These are phyloP conservation scores for Alternaria burnsii DNA, from an alignment of 2,329 filamentous ascomycete genomes.

Conservation along the genomic window DNA sequence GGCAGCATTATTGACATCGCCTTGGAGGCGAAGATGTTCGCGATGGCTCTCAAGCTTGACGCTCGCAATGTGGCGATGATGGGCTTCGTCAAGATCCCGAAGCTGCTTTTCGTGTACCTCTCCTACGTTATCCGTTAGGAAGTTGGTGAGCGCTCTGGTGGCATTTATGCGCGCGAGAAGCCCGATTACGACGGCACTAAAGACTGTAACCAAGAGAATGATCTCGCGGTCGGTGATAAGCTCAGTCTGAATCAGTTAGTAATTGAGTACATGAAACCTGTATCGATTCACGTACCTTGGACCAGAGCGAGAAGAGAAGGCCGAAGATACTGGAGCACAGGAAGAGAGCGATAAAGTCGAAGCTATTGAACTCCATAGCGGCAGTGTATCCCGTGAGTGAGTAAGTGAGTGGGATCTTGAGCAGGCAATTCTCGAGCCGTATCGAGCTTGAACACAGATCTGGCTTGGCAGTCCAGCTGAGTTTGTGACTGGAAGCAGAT, in stretches of 20 bases:
- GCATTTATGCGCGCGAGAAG: conserved; percentile 3
- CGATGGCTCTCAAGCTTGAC: conserved; percentile 16
- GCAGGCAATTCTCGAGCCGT: neutral
- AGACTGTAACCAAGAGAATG: conserved; percentile 16
- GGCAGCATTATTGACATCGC: conserved; percentile 7
- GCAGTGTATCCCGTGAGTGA: neutral
- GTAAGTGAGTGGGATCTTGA: neutral
- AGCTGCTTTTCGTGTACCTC: conserved; percentile 14
- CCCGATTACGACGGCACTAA: conserved; percentile 1
- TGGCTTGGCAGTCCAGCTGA: conserved; percentile 12
- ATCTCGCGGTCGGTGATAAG: conserved; percentile 19
- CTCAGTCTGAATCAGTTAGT: conserved; percentile 14
- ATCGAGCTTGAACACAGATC: neutral
- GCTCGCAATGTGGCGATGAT: conserved; percentile 11
- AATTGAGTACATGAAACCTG: no score
- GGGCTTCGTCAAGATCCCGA: conserved; percentile 16
- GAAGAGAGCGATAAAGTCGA: conserved; percentile 20
- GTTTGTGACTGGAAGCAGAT: neutral
- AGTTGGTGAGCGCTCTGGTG: conserved; percentile 3
- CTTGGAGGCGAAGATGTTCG: conserved; percentile 11
- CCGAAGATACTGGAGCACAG: conserved; percentile 18
- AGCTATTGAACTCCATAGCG: conserved; percentile 17
- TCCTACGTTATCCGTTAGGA: conserved; percentile 7
- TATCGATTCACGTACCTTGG: conserved; percentile 9
- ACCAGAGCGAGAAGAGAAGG: conserved; percentile 7